Percentiles rank a stretch among this genome's conserved stretches.
Evolutionary conservation across 768 basidiomycete genomes (phyloP).

Genomic region (Tricholoma terreum): DNA sequence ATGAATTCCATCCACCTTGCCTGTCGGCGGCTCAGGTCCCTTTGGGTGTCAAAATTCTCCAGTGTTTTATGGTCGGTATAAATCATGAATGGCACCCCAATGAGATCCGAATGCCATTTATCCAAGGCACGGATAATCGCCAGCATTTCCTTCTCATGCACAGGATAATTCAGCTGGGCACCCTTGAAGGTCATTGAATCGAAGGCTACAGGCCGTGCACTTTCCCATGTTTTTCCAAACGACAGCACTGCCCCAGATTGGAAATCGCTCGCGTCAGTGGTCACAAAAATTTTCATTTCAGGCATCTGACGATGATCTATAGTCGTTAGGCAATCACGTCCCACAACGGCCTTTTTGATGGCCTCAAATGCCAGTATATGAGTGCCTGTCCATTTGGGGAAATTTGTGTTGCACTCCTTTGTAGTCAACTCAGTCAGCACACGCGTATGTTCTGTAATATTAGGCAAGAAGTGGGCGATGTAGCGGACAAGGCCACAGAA

Average conservation of each 20-base stretch:
- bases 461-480: conserved; percentile 25
- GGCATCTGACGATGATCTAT: conserved; percentile 22
- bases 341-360: conserved; percentile 23
- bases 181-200: conserved; percentile 19
- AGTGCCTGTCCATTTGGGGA: conserved; percentile 22
- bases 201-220: conserved; percentile 25
- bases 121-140: conserved; percentile 26
- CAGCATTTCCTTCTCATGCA: conserved; percentile 31
- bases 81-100: conserved; percentile 15
- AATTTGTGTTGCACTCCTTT: conserved; percentile 2
- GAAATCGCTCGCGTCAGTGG: conserved; percentile 22
- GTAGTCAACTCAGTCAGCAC: not conserved
- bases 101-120: conserved; percentile 18
- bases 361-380: conserved; percentile 23
- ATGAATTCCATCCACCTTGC: conserved; percentile 39
- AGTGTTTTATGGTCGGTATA: conserved; percentile 28
- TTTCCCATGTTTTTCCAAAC: conserved; percentile 24
- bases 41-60: conserved; percentile 21
- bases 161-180: conserved; percentile 27
- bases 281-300: conserved; percentile 27
- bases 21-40: conserved; percentile 9
- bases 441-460: conserved; percentile 26
- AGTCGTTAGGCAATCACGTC: conserved; percentile 19
- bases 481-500: conserved; percentile 33
- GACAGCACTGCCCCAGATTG: conserved; percentile 24